Evolutionary conservation across 2,329 filamentous ascomycete genomes (phyloP).

Genomic region (Leptographium lundbergii): DNA sequence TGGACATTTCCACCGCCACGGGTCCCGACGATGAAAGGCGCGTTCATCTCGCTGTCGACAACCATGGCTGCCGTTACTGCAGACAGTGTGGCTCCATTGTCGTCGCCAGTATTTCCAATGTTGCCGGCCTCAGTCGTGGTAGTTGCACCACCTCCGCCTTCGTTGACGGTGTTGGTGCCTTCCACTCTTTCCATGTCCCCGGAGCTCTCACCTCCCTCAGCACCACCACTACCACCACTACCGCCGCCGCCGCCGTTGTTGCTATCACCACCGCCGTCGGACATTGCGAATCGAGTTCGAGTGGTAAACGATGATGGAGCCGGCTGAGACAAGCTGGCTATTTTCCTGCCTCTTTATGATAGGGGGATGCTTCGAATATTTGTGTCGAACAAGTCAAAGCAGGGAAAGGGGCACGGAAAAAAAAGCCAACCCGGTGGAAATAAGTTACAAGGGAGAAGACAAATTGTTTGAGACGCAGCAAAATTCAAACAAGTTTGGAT

Average conservation of each 20-base stretch:
- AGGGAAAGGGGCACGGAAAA: neutral
- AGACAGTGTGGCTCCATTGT: neutral
- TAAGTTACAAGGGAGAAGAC: no score
- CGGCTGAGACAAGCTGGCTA: neutral
- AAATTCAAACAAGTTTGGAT: neutral
- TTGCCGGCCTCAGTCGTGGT: neutral
- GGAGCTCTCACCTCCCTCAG: neutral
- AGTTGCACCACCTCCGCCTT: neutral
- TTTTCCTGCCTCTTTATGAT: neutral
- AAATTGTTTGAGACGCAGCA: no score
- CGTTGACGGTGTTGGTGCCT: neutral
- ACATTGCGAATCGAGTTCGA: neutral
- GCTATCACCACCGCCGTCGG: neutral
- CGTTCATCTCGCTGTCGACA: neutral
- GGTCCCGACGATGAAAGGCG: neutral
- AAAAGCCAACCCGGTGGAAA: neutral
- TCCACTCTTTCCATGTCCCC: neutral
- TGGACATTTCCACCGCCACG: neutral
- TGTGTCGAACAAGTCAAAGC: neutral
- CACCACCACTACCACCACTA: neutral
- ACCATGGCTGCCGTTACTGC: neutral
- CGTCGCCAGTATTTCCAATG: neutral
- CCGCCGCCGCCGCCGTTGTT: neutral
- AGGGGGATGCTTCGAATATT: neutral
- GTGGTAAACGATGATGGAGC: neutral